A percentile compares a stretch with the other conserved stretches of the same genome.
Evolutionary conservation across 352 stramenopile genomes (phyloP).

Genomic region (Phytophthora colocasiae): DNA sequence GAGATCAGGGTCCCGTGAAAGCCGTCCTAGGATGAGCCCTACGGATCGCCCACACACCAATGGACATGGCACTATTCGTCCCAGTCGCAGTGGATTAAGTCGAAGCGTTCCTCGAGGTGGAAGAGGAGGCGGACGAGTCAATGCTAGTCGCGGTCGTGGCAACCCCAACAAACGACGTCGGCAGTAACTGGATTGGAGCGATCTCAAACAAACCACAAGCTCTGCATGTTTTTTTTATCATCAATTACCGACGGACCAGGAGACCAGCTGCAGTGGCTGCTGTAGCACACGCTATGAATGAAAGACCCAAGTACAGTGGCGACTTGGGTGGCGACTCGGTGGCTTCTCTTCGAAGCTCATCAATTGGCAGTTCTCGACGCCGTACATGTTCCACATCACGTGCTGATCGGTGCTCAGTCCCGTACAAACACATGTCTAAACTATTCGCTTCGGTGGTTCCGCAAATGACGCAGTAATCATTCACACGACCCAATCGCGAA

Average conservation of each 20-base stretch:
- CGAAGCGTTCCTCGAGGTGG: constrained; percentile 9
- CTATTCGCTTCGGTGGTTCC: constrained; percentile 22
- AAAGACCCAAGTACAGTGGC: constrained; percentile 55
- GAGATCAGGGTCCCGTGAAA: constrained; percentile 13
- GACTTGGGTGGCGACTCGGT: constrained; percentile 31
- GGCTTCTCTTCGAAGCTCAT: constrained; percentile 25
- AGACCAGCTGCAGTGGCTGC: constrained; percentile 53
- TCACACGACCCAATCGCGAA: constrained; percentile 20
- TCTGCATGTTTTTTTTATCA: constrained; percentile 9
- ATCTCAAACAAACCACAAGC: constrained; percentile 5
- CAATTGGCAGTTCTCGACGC: constrained; percentile 18
- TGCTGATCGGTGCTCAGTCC: constrained; percentile 21
- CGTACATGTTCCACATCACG: constrained; percentile 3
- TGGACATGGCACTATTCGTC: constrained; percentile 1
- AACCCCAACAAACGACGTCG: constrained; percentile 37
- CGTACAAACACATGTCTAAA: constrained; percentile 22
- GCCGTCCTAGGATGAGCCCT: constrained; percentile 3
- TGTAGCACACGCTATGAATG: constrained; percentile 57
- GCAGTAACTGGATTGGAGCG: constrained; percentile 14
- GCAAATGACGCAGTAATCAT: constrained; percentile 27
- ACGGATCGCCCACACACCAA: constrained; percentile 15
- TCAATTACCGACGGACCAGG: constrained; percentile 47
- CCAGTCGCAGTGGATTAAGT: constrained; percentile 8
- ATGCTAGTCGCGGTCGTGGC: constrained; percentile 11
- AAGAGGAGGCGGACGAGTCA: constrained; percentile 13